Evolutionary conservation across 768 basidiomycete species (phyloP), one percentile per base, ranked within the genome.

Genomic region (Suillus luteus): DNA sequence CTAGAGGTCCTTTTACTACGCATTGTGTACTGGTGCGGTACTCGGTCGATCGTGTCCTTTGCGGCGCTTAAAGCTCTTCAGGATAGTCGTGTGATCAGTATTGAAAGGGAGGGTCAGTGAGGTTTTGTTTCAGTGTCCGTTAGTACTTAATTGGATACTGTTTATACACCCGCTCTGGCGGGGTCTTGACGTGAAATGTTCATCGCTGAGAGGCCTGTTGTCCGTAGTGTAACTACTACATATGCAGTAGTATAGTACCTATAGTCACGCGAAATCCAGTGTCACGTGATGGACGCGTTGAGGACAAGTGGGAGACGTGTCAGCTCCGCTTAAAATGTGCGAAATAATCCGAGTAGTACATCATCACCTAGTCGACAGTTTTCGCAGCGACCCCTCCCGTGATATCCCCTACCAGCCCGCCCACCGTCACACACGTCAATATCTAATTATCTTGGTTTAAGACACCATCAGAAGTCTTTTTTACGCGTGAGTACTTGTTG

Each of bases 211-310:
- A 2, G 31, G 31, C 31, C 31, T 31, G 31, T 31, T 31, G 31
- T 31, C 31, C 31, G 31, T 31, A 31, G 31, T 31, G 31, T 31
- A 31, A 31, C 31, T n/a, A 27, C 27, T 2, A 31, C 31, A 31
- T 31, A 31, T 31, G 31, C 3, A 27, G 2, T 27, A 27, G n/a
- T 27, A 3, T 31, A 31, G 31, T 31, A 31, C 31, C 31, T 2
- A 4, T 31, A 31, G 31, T 31, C 31, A 40, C 38, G 22, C 55
- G 38, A 58, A 58, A 41, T 58, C 17, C 27, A 58, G 27, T 73
- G 54, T 73, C 81, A 82, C 77, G 75, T 82, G 81, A 74, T n/a
- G 0, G 58, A 73, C 80, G 79, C 80, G 80, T 74, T 66, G 65
- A 63, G 62, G 46, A 48, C 22, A 24, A 2, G 15, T 7, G 22